These are phyloP conservation scores for Sclerotinia spermophila DNA, from an alignment of 2,329 filamentous ascomycete genomes.

Conservation along the genomic window DNA sequence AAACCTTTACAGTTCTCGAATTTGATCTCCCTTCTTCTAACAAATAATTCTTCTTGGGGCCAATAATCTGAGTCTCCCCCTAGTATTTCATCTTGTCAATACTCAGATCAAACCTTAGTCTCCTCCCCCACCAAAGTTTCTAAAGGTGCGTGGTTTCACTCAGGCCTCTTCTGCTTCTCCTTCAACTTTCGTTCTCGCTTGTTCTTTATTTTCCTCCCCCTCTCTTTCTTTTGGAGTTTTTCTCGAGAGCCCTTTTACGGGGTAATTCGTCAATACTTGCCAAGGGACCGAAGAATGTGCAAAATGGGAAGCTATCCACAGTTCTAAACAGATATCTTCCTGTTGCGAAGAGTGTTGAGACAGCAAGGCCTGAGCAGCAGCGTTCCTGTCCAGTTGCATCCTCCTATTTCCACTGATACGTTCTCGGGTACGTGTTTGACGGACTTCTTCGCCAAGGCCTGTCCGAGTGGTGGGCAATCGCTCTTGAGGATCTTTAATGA, in stretches of 20 bases:
- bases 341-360: not conserved
- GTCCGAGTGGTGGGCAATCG: not conserved
- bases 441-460: not conserved
- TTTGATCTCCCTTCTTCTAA: not conserved
- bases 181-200: not conserved
- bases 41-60: not conserved
- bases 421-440: not conserved
- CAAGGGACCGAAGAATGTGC: too few species aligned
- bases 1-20: not conserved
- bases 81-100: not conserved
- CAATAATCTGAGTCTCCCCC: not conserved
- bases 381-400: not conserved
- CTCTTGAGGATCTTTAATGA: too few species aligned
- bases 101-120: not conserved
- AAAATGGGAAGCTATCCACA: not conserved
- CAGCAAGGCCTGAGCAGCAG: not conserved
- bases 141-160: not conserved
- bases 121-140: not conserved
- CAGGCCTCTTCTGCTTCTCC: not conserved
- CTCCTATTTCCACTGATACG: not conserved
- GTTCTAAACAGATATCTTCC: too few species aligned
- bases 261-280: not conserved
- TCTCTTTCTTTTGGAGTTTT: not conserved
- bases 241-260: not conserved
- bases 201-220: too few species aligned